Base-by-base conservation (phyloP, 495 filamentous ascomycete genomes). In the Penicillium canariense region DNA sequence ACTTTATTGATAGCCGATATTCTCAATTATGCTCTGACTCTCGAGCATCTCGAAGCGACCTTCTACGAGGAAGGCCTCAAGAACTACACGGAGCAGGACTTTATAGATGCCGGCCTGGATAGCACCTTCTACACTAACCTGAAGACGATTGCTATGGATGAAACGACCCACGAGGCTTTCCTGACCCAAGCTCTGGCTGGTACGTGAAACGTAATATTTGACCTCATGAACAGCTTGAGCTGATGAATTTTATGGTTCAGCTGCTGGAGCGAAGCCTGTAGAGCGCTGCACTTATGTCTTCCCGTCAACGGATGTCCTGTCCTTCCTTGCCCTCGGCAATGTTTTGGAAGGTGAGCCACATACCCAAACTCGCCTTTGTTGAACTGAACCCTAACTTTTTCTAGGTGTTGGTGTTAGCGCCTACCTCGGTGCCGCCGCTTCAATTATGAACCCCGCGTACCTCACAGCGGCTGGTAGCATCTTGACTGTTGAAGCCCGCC, bases 381-480 rank as follows among this genome's bases (percentile, higher is more conserved):
- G 15, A 5, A 39, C 8, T 5, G 15, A 17, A 17, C 15, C 15
- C 15, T 39, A 39, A 6, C 35, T 39, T 8, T 27, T 25, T 22
- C n/a, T 25, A 60, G 79, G 79, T 56, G 76, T 84, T 44, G 79
- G 80, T 34, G 77, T 81, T 30, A 77, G 69, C 45, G 80, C 81
- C 20, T 87, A 86, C 66, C 74, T 86, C 23, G 84, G 84, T 20
- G 83, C 83, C 1, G 84, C 83, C 3, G 78, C 80, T 2, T 69
- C 76, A 20, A 81, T 87, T 60, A 68, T 76, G 58, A 72, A 73
- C 52, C 74, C 77, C 17, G 62, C 52, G 7, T 80, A 78, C 61
- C 71, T 87, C 26, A 81, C 80, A n/a, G 81, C 78, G 4, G 84
- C 84, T 7, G 83, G 77, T 23, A 78, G 77, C 34, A 87, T 87